Evolutionary conservation across 805 yeast species (phyloP).

Genomic region (Candida incommunis): DNA sequence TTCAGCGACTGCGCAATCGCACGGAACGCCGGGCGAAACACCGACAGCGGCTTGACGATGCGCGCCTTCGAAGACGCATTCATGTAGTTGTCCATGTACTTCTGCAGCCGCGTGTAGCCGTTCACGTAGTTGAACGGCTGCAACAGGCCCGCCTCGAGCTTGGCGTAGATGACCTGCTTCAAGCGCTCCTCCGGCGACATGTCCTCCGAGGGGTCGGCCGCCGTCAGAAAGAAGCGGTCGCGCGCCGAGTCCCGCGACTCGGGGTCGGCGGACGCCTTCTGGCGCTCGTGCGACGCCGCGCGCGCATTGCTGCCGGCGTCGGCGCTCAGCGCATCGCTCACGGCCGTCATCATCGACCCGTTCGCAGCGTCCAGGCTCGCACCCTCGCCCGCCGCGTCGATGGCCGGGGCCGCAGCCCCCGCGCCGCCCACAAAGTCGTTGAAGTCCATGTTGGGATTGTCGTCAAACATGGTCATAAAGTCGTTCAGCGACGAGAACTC

Average conservation of each 20-base stretch:
- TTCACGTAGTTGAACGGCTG: slow-evolving; percentile 90
- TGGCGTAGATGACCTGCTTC: slow-evolving; percentile 88
- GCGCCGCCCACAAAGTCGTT: slow-evolving; percentile 1
- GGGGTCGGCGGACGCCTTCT: slow-evolving; percentile 5
- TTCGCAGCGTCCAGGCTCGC: background rate
- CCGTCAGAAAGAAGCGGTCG: slow-evolving; percentile 87
- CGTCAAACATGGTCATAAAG: slow-evolving; percentile 80
- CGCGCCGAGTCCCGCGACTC: slow-evolving; percentile 49
- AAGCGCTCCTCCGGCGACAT: slow-evolving; percentile 87
- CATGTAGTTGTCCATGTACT: slow-evolving; percentile 90
- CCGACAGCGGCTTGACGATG: slow-evolving; percentile 69
- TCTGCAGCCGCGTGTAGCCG: slow-evolving; percentile 81
- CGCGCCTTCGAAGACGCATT: slow-evolving; percentile 68
- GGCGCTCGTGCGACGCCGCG: slow-evolving; percentile 3
- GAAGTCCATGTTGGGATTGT: slow-evolving; percentile 28
- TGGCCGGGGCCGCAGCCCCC: background rate
- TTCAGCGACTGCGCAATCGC: slow-evolving; percentile 83
- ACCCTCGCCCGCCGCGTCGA: slow-evolving; percentile 2
- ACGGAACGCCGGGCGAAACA: slow-evolving; percentile 83
- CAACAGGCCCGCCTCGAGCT: slow-evolving; percentile 80
- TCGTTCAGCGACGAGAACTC: slow-evolving; percentile 85
- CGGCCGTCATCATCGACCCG: background rate
- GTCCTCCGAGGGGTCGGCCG: slow-evolving; percentile 93
- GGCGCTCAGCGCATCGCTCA: background rate
- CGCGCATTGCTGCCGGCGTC: slow-evolving; percentile 2